A percentile compares a stretch with the other conserved stretches of the same genome.
Conservation (phyloP, 495 filamentous ascomycete genomes). For the Aspergillus asperescens region DNA sequence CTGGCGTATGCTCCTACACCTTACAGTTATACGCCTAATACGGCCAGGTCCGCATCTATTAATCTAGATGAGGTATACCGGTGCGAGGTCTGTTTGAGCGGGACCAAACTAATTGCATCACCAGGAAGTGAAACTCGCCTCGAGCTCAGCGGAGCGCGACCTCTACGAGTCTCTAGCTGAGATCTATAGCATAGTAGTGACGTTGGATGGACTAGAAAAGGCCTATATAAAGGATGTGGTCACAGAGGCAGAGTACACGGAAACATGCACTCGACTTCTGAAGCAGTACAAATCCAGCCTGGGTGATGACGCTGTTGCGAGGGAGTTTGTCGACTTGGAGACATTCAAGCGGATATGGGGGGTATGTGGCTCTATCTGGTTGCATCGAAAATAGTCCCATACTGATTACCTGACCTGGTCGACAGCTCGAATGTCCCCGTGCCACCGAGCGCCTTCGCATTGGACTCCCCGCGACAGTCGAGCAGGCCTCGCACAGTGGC, state of each 20-base stretch:
- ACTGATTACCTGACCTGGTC: neutral
- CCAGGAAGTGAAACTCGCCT: constrained; percentile 88
- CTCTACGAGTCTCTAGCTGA: constrained; percentile 94
- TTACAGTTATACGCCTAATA: constrained; percentile 82
- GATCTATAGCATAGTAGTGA: constrained; percentile 95
- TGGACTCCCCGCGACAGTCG: constrained; percentile 68
- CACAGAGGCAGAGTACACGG: constrained; percentile 84
- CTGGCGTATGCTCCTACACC: constrained; percentile 81
- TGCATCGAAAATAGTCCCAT: neutral
- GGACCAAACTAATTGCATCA: constrained; percentile 19
- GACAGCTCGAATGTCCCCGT: constrained; percentile 85
- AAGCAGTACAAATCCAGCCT: constrained; percentile 97
- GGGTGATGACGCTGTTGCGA: constrained; percentile 75
- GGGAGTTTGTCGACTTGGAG: constrained; percentile 80
- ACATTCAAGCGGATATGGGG: constrained; percentile 92
- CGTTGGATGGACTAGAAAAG: constrained; percentile 91
- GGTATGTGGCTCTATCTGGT: constrained; percentile 46
- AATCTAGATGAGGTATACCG: constrained; percentile 78
- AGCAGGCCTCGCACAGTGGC: constrained; percentile 46
- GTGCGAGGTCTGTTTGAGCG: neutral
- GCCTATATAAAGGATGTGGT: constrained; percentile 96
- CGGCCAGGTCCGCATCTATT: constrained; percentile 74
- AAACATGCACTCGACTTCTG: constrained; percentile 84
- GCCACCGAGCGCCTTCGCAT: constrained; percentile 89
- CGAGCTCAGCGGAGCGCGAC: constrained; percentile 80